Evolutionary conservation across 2,329 filamentous ascomycete genomes (phyloP).

Genomic region (Epicoccum nigrum): DNA sequence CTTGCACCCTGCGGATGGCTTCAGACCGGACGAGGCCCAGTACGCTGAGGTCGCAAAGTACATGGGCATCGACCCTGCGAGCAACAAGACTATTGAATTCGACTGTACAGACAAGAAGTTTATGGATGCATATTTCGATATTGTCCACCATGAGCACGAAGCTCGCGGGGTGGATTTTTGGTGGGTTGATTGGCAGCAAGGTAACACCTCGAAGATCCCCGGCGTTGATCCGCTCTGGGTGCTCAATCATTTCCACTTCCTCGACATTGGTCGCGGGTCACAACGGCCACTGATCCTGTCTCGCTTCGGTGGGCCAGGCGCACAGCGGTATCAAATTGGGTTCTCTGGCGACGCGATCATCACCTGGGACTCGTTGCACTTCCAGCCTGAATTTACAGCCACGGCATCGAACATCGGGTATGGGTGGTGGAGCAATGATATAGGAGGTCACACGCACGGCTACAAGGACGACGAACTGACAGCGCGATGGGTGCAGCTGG

Average conservation of each 20-base stretch:
- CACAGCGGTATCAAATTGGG: conserved; percentile 68
- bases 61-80: conserved; percentile 58
- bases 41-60: conserved; percentile 62
- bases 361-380: conserved; percentile 65
- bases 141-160: conserved; percentile 63
- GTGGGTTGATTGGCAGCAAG: conserved; percentile 74
- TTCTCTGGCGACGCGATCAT: conserved; percentile 68
- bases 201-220: conserved; percentile 59
- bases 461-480: conserved; percentile 64
- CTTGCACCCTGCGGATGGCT: conserved; percentile 66
- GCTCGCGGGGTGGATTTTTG: conserved; percentile 66
- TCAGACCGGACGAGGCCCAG: conserved; percentile 62
- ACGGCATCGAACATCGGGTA: conserved; percentile 71
- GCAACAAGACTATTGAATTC: conserved; percentile 61
- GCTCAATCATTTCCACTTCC: conserved; percentile 68
- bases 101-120: conserved; percentile 62
- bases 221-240: conserved; percentile 69
- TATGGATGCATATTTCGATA: conserved; percentile 63
- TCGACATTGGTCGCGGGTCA: conserved; percentile 56
- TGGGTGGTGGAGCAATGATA: conserved; percentile 72
- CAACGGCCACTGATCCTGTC: conserved; percentile 63
- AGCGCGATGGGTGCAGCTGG: conserved; percentile 67
- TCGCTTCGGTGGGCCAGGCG: conserved; percentile 66
- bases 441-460: conserved; percentile 67
- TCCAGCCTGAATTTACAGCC: conserved; percentile 71